Evolutionary conservation across 371 early-diverging fungal species (phyloP).

Genomic region (Blakeslea trispora): DNA sequence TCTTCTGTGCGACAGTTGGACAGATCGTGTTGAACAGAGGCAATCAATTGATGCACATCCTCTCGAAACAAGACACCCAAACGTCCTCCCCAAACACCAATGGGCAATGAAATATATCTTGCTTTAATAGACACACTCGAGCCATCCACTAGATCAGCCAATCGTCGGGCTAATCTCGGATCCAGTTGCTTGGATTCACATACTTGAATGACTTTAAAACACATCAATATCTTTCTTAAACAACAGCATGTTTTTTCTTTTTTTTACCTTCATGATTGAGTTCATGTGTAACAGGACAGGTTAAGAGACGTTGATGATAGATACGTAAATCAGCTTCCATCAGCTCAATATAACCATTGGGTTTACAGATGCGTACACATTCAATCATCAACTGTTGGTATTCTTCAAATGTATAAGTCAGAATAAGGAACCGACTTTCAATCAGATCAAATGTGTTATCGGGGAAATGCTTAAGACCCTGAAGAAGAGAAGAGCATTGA

Average conservation of each 20-base stretch:
- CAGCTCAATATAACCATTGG: conserved; percentile 39
- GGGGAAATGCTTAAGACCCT: conserved; percentile 29
- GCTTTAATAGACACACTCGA: conserved; percentile 13
- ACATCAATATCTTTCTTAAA: background rate
- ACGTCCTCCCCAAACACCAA: conserved; percentile 50
- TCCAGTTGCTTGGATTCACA: conserved; percentile 33
- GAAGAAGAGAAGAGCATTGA: conserved; percentile 18
- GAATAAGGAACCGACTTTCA: conserved; percentile 33
- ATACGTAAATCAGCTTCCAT: conserved; percentile 49
- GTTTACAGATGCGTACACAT: conserved; percentile 35
- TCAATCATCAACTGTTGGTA: conserved; percentile 38
- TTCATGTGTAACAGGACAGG: conserved; percentile 26
- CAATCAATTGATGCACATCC: conserved; percentile 36
- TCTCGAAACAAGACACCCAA: conserved; percentile 48
- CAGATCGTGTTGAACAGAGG: conserved; percentile 18
- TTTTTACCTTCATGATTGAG: conserved; percentile 44
- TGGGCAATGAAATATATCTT: conserved; percentile 44
- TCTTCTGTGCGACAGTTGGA: conserved; percentile 27
- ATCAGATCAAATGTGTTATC: conserved; percentile 43
- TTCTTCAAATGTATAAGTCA: conserved; percentile 24
- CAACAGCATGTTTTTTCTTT: conserved; percentile 1
- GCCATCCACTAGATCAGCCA: conserved; percentile 32
- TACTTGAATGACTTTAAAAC: conserved; percentile 33
- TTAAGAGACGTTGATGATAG: conserved; percentile 29
- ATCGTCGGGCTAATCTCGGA: conserved; percentile 39